Evolutionary conservation across 2,329 filamentous ascomycete species (phyloP).

Genomic region (Pestalotiopsis sp.): DNA sequence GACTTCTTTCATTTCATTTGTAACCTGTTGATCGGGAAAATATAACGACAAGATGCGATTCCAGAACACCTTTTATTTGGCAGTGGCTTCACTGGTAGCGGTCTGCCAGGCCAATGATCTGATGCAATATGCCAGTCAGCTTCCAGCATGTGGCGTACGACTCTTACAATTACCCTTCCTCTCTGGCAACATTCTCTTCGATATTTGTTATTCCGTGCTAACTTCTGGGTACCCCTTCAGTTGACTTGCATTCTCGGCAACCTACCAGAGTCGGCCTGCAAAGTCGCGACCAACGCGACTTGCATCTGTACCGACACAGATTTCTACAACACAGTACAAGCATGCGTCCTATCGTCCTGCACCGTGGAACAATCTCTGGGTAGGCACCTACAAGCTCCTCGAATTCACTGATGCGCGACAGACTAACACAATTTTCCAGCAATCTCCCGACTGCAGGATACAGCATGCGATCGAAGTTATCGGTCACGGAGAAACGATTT

Average conservation of each 20-base stretch:
- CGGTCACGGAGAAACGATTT: constrained; percentile 33
- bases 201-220: neutral
- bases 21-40: neutral
- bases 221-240: constrained; percentile 14
- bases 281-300: constrained; percentile 21
- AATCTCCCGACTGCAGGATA: constrained; percentile 32
- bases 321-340: constrained; percentile 19
- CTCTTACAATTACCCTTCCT: neutral
- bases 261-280: constrained; percentile 26
- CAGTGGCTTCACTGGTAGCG: neutral
- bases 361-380: constrained; percentile 26
- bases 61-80: neutral
- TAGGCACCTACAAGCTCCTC: constrained; percentile 13
- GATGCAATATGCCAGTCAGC: constrained; percentile 15
- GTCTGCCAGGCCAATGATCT: constrained; percentile 12
- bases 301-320: constrained; percentile 30
- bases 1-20: neutral
- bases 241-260: constrained; percentile 22
- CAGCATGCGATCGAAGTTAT: constrained; percentile 31
- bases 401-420: neutral
- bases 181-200: neutral
- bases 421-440: constrained; percentile 19
- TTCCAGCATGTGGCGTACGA: constrained; percentile 24
- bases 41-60: constrained; percentile 2
- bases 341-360: constrained; percentile 27